Base-by-base conservation (phyloP, 495 filamentous ascomycete genomes). In the Sordaria brevicollis region DNA sequence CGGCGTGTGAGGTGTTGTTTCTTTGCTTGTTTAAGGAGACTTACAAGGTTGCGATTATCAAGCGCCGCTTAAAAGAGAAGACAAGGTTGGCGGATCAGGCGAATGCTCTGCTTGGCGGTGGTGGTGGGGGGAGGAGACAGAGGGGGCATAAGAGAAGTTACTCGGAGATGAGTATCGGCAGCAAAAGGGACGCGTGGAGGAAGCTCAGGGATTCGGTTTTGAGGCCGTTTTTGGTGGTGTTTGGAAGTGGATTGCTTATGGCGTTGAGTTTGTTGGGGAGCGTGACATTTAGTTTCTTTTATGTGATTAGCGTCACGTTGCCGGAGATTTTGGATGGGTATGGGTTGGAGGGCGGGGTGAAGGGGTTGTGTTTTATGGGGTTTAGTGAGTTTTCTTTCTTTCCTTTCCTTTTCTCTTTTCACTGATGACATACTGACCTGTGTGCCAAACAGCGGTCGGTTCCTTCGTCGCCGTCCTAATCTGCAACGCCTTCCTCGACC, bases 241-340 rank as follows among this genome's bases (percentile, higher is more conserved):
- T 74, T 25, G 79, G 81, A 39, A 85, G 82, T 6, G 76, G 79
- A 3, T 82, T 89, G 41, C 70, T 88, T 37, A 78, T 84, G 75
- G 77, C 78, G 19, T 17, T 88, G 73, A 80, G 83, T 6, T 57
- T 88, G 13, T 85, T 83, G 66, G 85, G 84, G 13, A 79, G 80
- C 0, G 72, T 88, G 15, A 71, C 81, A 10, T 88, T 87, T 70
- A 76, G 79, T 3, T 87, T 81, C 65, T 87, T 82, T 68, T 89
- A 89, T 73, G 75, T 88, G 66, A 77, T 85, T 71, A 78, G 80
- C 33, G 86, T 83, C 8, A 86, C 85, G 7, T 67, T 88, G 15
- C 79, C 87, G 4, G 84, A 83, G 5, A 84, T 88, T 35, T 70
- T 88, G 66, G 74, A 81, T 1, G 35, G 78, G 0, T 89, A 89